phyloP scores from a whole-genome alignment of 208 protist species.

The Wallacemonas rigidus region DNA sequence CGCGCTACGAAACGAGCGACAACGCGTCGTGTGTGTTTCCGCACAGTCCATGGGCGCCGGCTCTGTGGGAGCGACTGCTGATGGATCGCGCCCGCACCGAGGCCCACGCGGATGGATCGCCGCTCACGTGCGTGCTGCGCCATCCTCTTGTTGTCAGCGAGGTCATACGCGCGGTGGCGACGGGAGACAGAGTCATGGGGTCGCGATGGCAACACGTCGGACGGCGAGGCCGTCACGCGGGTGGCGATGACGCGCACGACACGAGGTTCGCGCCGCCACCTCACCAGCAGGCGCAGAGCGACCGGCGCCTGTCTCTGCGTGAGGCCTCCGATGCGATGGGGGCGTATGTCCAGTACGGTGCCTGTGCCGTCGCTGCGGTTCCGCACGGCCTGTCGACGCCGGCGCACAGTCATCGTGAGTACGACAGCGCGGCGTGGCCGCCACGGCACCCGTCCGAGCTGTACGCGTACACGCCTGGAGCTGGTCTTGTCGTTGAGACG shows the following conservation, averaged over 20 bases:
- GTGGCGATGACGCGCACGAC: no score
- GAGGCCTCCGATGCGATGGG: not conserved
- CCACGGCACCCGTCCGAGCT: not conserved
- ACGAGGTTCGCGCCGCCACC: no score
- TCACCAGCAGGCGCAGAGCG: not conserved
- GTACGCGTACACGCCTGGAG: not conserved
- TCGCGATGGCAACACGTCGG: not conserved
- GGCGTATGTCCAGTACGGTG: not conserved
- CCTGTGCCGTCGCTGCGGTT: not conserved
- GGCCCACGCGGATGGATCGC: not conserved
- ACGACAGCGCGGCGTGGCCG: no score
- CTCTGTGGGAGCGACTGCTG: constrained; percentile 3
- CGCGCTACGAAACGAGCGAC: not conserved
- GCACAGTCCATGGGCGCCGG: not conserved
- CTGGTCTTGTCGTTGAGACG: not conserved
- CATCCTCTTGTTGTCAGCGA: constrained; percentile 1
- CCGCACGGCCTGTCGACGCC: not conserved
- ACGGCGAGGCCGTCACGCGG: no score
- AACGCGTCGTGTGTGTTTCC: not conserved
- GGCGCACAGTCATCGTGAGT: not conserved
- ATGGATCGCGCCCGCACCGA: not conserved
- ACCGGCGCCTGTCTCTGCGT: not conserved
- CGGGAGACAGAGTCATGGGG: not conserved
- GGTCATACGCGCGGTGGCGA: not conserved
- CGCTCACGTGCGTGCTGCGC: not conserved